Base-by-base conservation (phyloP, 306 rosid species). In the Cicer bijugum region DNA sequence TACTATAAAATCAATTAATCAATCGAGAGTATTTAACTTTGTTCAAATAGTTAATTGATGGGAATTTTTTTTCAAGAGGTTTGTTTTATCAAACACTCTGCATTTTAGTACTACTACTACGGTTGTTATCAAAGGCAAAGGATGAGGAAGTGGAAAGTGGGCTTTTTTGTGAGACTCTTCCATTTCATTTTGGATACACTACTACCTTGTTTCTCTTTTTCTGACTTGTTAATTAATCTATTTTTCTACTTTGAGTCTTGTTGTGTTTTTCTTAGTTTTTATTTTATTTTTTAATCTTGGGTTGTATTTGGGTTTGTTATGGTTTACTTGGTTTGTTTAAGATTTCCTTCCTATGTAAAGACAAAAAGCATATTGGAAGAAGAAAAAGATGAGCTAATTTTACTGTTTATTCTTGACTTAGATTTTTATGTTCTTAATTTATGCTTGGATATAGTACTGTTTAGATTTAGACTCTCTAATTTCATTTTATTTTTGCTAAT, bases 221-320 rank as follows among this genome's bases (percentile, higher is more conserved):
- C 82, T 79, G 78, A 62, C 77, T 63, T 81, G 58, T 82, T 75
- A 60, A 62, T 81, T 82, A 16, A 57, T 76, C 51, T 12, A 19
- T 5, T 0, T 33, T 77, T 5, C 23, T 73, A 15, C 46, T 61
- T 35, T 37, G 44, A 60, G 67, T 28, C n/a, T 14, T 7, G 12
- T 38, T 44, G 42, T 47, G 6, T 9, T 33, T 55, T 8, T 71
- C 75, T 38, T n/a, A 3, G n/a, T 17, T 45, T 67, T 33, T 8
- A 17, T 17, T 17, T 17, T 17, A 17, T 15, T 37, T 45, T 14
- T 47, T 12, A 2, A 16, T 33, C 6, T 11, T 80, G 47, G 69
- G 64, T 57, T 35, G 63, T 39, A 11, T 70, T 71, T 82, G 73
- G 79, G 75, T 67, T 76, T 76, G 79, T 75, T 6, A 66, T 72